These are phyloP conservation scores for Crithidia thermophila DNA, from an alignment of 208 protist species.

Conservation along the genomic window DNA sequence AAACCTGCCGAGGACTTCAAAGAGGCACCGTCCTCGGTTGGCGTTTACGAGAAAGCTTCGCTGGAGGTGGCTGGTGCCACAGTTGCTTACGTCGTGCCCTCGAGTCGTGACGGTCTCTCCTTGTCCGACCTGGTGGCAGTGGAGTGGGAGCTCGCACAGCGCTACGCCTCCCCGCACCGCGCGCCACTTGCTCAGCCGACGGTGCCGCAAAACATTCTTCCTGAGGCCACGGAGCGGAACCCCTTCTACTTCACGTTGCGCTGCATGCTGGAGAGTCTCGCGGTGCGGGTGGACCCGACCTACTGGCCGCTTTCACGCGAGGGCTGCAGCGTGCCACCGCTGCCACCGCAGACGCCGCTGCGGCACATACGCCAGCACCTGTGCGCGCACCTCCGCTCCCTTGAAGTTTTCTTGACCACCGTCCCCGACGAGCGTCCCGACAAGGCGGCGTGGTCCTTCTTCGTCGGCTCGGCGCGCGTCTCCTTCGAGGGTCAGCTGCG, in stretches of 20 bases:
- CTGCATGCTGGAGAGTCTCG: background rate
- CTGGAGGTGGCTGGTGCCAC: background rate
- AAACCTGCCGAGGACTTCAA: too few species aligned
- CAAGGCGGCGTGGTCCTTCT: constrained; percentile 42
- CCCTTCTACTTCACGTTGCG: constrained; percentile 26
- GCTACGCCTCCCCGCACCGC: constrained; percentile 9
- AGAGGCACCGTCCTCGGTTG: too few species aligned
- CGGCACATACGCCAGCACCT: constrained; percentile 16
- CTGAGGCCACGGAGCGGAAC: constrained; percentile 6
- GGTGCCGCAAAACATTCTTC: constrained; percentile 13
- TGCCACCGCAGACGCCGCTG: constrained; percentile 23
- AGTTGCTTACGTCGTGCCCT: background rate
- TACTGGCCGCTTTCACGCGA: constrained; percentile 31
- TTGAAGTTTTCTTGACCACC: constrained; percentile 30
- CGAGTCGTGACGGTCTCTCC: background rate
- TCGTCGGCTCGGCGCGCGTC: constrained; percentile 37
- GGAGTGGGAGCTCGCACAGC: constrained; percentile 30
- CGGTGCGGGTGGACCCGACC: constrained; percentile 11
- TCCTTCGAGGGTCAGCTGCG: constrained; percentile 53
- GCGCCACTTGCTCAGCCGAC: constrained; percentile 2
- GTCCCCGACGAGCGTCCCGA: constrained; percentile 27
- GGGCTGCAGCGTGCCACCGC: constrained; percentile 23
- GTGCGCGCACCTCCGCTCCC: background rate
- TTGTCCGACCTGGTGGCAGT: constrained; percentile 13
- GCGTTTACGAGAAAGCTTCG: too few species aligned